Evolutionary conservation across 2,329 filamentous ascomycete genomes (phyloP), one percentile per base, ranked within the genome.

Genomic region (Alternaria brassicicola): DNA sequence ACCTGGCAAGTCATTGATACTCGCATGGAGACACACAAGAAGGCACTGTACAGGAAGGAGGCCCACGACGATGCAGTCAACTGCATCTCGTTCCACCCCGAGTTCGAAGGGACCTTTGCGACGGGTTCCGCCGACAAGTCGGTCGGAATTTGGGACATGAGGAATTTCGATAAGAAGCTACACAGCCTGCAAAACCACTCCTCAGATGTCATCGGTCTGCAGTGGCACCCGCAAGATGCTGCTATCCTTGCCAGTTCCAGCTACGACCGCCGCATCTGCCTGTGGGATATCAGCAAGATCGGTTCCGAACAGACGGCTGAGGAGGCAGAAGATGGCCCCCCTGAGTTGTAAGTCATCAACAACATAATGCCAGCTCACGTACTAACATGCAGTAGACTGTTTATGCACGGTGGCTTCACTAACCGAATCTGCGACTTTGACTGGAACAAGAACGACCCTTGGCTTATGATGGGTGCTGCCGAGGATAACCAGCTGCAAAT

Each of bases 351-450:
- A 80, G 90, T 86, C 12, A 25, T 41, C 4, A 25, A 13, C 1
- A 9, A 39, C 23, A 3, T 10, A 3, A 12, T 12, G 15, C 28
- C 19, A 41, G 30, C n/a, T 54, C 25, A 19, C 13, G 31, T 13
- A 28, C 66, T 72, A 59, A 69, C 52, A 28, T 12, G 1, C 10
- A 15, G 12, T 62, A 93, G 91, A 45, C 82, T 99, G 1, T 99
- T 99, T 80, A 98, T 99, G 93, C 95, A 99, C 72, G 95, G 95
- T 61, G 95, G 95, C 30, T 96, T 99, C 81, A 99, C 95, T 10
- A 97, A 97, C 79, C 90, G 96, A 66, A 87, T 99, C 61, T 93
- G 92, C 33, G 96, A 99, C 78, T 99, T 99, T 74, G 94, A 90
- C 79, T 99, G 94, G 94, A 99, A 99, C 78, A 87, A 88, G 67